Evolutionary conservation across 345 rosid species (phyloP).

Genomic region (Crucihimalaya himalaica): DNA sequence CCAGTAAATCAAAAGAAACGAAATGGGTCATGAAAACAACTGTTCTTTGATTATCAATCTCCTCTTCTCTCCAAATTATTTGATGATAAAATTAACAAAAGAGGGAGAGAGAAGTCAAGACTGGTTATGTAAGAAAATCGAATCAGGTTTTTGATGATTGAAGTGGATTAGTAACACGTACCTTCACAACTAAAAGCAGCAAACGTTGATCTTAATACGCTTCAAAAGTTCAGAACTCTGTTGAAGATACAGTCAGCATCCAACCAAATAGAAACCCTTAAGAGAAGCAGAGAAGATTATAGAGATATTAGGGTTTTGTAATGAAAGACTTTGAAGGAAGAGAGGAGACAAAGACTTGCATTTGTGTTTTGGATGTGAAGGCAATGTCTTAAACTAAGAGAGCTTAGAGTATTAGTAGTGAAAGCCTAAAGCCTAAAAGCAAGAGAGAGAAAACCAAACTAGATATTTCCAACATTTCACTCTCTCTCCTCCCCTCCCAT

Average conservation of each 20-base stretch:
- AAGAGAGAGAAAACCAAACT: slow-evolving; percentile 13
- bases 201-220: slow-evolving; percentile 29
- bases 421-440: slow-evolving; percentile 35
- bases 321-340: slow-evolving; percentile 31
- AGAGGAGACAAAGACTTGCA: slow-evolving; percentile 42
- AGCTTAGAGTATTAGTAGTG: slow-evolving; percentile 44
- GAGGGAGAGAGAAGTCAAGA: slow-evolving; percentile 11
- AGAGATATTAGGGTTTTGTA: slow-evolving; percentile 21
- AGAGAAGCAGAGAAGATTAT: slow-evolving; percentile 13
- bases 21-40: slow-evolving; percentile 10
- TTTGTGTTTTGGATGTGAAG: slow-evolving; percentile 55
- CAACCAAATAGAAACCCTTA: slow-evolving; percentile 19
- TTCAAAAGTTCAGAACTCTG: slow-evolving; percentile 21
- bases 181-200: slow-evolving; percentile 26
- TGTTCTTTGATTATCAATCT: slow-evolving; percentile 9
- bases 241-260: slow-evolving; percentile 15
- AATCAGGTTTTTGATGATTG: slow-evolving; percentile 14
- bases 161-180: slow-evolving; percentile 20
- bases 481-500: neutral
- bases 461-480: slow-evolving; percentile 24
- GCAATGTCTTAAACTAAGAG: slow-evolving; percentile 46
- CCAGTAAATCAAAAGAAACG: neutral
- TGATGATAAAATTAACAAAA: neutral
- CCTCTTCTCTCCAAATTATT: neutral
- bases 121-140: neutral